These are phyloP conservation scores for Ogataea parapolymorpha DNA, from an alignment of 805 yeast genomes.

Conservation along the genomic window DNA sequence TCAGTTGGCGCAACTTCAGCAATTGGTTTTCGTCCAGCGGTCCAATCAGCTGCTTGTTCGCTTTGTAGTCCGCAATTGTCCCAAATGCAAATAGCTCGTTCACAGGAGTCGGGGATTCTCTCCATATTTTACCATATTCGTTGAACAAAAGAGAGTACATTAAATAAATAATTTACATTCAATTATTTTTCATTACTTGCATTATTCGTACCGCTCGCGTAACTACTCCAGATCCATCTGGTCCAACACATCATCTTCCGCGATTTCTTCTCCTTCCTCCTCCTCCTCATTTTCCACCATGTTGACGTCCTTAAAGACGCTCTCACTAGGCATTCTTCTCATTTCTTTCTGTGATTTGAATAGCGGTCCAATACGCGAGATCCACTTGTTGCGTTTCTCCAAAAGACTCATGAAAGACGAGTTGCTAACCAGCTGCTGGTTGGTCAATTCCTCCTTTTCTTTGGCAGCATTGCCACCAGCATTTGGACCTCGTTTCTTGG, in stretches of 20 bases:
- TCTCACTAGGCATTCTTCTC: constrained; percentile 68
- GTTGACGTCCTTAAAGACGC: constrained; percentile 46
- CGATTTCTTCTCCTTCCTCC: constrained; percentile 27
- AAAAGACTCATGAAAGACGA: constrained; percentile 73
- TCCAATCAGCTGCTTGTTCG: constrained; percentile 1
- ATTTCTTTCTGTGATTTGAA: constrained; percentile 65
- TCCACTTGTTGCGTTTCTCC: constrained; percentile 89
- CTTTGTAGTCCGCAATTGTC: constrained; percentile 16
- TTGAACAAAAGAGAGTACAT: constrained; percentile 10
- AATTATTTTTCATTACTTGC: neutral
- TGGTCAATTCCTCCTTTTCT: constrained; percentile 25
- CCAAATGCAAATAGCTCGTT: constrained; percentile 30
- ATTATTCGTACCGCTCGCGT: neutral
- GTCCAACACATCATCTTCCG: constrained; percentile 25
- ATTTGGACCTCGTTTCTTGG: constrained; percentile 46
- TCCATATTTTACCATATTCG: constrained; percentile 16
- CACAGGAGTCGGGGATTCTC: constrained; percentile 7
- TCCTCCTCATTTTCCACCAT: constrained; percentile 28
- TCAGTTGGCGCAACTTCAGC: constrained; percentile 21
- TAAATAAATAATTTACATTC: too few species aligned
- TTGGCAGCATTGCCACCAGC: constrained; percentile 21
- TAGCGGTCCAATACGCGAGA: constrained; percentile 81
- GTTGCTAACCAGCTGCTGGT: constrained; percentile 67
- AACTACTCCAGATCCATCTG: constrained; percentile 8
- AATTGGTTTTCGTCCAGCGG: constrained; percentile 12